Evolutionary conservation across 257 asterid genomes (phyloP), one percentile per base, ranked within the genome.

Genomic region (Plantago major): DNA sequence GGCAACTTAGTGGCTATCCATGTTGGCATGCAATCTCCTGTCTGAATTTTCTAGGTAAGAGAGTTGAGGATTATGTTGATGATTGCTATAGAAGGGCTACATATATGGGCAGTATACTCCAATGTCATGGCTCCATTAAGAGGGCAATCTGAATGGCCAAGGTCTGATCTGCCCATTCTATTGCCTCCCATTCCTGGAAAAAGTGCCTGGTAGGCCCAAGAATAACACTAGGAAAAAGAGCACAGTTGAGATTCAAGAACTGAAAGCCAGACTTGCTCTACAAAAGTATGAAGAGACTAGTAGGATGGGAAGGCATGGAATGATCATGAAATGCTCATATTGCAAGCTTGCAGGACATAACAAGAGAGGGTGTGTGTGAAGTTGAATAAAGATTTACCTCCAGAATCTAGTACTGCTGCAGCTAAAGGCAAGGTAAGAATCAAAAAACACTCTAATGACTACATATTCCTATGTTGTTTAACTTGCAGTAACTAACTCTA

Each of bases 1-100:
- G 72, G 60, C 42, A 74, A 3, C 45, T 65, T 0, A 53, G 10
- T 1, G 49, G 59, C 7, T 54, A 68, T 40, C 58, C 65, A 4
- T 63, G 65, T 44, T 37, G 12, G 5, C 66, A 64, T 64, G 66
- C 57, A 3, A 28, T 22, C 3, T n/a, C 43, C 14, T 30, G 48
- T 64, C 26, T 22, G 26, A 22, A 22, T 22, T 22, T 22, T 1
- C 26, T 22, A 1, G 26, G 26, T 2, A 22, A 22, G n/a, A n/a
- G n/a, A 22, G 26, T 22, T 1, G 26, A 22, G 26, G 26, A 22
- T 22, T 22, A 22, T 22, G 26, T 22, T 22, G 26, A 22, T 22
- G 26, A 22, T 22, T 22, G 51, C 43, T 63, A 72, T 18, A 53
- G 13, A 7, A 46, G 42, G 10, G 6, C 59, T 8, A 53, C 17